Evolutionary conservation across 2,329 filamentous ascomycete genomes (phyloP).

Genomic region (Zarea fungicola): DNA sequence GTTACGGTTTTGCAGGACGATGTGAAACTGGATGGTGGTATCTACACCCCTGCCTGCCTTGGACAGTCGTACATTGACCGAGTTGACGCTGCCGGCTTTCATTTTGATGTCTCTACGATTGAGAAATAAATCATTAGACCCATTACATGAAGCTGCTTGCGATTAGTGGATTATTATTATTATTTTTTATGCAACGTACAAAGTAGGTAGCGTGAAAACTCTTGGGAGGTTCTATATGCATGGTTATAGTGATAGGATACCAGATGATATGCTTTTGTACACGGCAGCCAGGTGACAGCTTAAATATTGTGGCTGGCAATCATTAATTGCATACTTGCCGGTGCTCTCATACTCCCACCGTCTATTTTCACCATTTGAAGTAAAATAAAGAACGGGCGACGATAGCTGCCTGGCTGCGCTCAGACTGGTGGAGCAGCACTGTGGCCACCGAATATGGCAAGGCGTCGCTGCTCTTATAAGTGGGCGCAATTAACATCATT

Average conservation of each 20-base stretch:
- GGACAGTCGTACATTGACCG: slow-evolving; percentile 63
- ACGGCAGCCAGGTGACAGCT: no score
- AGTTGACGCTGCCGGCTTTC: slow-evolving; percentile 55
- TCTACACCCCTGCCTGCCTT: slow-evolving; percentile 67
- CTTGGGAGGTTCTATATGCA: background rate
- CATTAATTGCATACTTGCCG: background rate
- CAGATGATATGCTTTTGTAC: no score
- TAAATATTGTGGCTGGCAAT: no score
- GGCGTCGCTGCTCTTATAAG: slow-evolving; percentile 1
- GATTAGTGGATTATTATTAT: no score
- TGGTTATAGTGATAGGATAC: no score
- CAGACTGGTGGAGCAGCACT: background rate
- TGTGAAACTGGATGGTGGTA: slow-evolving; percentile 55
- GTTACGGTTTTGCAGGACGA: slow-evolving; percentile 60
- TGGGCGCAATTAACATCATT: background rate
- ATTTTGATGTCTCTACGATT: slow-evolving; percentile 48
- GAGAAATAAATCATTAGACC: background rate
- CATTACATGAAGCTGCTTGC: background rate
- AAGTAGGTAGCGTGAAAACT: background rate
- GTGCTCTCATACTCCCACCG: background rate
- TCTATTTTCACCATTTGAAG: no score
- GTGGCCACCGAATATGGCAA: slow-evolving; percentile 6
- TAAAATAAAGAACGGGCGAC: no score
- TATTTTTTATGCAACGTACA: background rate
- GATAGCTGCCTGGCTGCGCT: background rate